Conservation (phyloP, 768 basidiomycete species). For the Rhodotorula kratochvilovae region DNA sequence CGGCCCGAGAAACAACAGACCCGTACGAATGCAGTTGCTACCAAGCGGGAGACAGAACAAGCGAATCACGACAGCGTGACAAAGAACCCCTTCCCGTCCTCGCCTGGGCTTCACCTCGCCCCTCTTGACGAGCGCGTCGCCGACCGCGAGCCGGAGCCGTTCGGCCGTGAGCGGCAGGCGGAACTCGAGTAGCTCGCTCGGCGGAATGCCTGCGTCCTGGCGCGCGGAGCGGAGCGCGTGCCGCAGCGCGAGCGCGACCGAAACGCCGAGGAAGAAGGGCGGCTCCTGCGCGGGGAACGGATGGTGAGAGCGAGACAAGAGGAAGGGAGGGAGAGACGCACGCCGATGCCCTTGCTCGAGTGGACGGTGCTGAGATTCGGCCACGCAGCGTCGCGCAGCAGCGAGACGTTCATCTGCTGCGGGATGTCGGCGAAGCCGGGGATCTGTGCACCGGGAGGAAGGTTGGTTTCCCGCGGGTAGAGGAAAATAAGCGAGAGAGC, state of each 20-base stretch:
- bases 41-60: background rate
- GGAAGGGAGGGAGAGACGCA: slow-evolving; percentile 14
- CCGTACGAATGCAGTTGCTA: background rate
- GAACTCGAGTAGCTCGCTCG: slow-evolving; percentile 26
- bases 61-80: slow-evolving; percentile 9
- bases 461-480: no score
- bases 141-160: slow-evolving; percentile 38
- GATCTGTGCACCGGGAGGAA: slow-evolving; percentile 28
- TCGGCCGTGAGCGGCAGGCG: slow-evolving; percentile 40
- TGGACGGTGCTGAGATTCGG: slow-evolving; percentile 29
- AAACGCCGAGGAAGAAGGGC: slow-evolving; percentile 42
- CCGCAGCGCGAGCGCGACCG: slow-evolving; percentile 40
- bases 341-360: slow-evolving; percentile 24
- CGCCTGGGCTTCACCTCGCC: slow-evolving; percentile 36
- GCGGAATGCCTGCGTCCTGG: slow-evolving; percentile 30
- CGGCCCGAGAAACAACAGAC: background rate
- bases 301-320: no score
- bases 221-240: slow-evolving; percentile 41
- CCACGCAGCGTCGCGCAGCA: slow-evolving; percentile 37
- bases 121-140: slow-evolving; percentile 28
- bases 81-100: slow-evolving; percentile 40
- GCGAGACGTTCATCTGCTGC: slow-evolving; percentile 37
- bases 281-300: slow-evolving; percentile 31
- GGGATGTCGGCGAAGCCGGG: slow-evolving; percentile 42
- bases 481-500: no score